Base-by-base conservation (phyloP, 192 early-diverging fungal species). In the Geosiphon pyriformis region DNA sequence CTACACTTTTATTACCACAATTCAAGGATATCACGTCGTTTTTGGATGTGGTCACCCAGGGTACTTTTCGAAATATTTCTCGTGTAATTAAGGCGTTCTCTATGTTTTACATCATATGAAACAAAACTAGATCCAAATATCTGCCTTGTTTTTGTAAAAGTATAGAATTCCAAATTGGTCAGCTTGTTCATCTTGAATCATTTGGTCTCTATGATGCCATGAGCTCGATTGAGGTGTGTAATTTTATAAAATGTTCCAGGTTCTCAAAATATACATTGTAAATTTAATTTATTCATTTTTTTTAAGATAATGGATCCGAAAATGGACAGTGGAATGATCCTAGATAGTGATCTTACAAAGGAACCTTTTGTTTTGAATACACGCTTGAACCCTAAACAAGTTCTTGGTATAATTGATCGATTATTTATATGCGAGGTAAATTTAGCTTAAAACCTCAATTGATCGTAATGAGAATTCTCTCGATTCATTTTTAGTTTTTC, bases 141-240 rank as follows among this genome's bases (percentile, higher is more conserved):
- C 30, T 27, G n/a, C 31, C 10, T 46, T 65, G 18, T 51, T 31
- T 54, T 65, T 69, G 57, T 64, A 34, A 69, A 69, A 69, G 68
- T 15, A 35, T 72, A 83, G 82, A 84, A 31, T 71, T 86, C 60
- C 61, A 79, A 29, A 67, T 74, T 20, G 85, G 85, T n/a, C 76
- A 86, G 42, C 65, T 86, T 26, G 64, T 86, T 34, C 82, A 83
- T 51, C 35, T 83, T 15, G 69, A 74, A 46, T 73, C 79, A 1
- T 86, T 86, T 68, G 78, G 74, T 18, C 55, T 86, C 2, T 82
- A 76, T 67, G 85, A 86, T 47, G 85, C 82, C 23, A 85, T 86
- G 85, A 79, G 81, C 34, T 83, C 85, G 12, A 83, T 85, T 47
- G 85, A 74, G 69, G 76, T 74, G 55, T 20, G 12, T 52, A 26